A percentile compares a stretch with the other conserved stretches of the same genome.
phyloP scores from a whole-genome alignment of 495 filamentous ascomycete genomes.

The Xylaria palmicola region DNA sequence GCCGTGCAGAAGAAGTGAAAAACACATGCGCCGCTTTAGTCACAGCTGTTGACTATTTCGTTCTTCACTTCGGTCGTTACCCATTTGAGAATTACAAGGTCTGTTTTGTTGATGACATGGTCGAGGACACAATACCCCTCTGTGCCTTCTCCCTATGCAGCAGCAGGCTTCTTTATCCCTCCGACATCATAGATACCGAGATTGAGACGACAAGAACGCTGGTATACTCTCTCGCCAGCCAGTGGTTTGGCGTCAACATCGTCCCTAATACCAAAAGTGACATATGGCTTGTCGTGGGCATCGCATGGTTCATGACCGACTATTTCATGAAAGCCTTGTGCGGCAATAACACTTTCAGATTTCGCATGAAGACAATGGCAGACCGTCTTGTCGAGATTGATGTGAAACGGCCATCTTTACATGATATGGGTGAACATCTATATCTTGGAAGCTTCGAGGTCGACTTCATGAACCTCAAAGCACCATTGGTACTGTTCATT shows the following conservation, averaged over 20 bases:
- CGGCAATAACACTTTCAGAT: conserved; percentile 92
- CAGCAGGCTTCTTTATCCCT: conserved; percentile 77
- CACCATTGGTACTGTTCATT: conserved; percentile 87
- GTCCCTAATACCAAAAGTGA: conserved; percentile 77
- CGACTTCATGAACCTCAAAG: conserved; percentile 90
- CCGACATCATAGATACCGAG: conserved; percentile 77
- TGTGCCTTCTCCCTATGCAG: conserved; percentile 85
- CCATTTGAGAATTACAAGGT: conserved; percentile 86
- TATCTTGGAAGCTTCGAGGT: conserved; percentile 77
- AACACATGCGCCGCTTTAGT: conserved; percentile 67
- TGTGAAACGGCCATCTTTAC: conserved; percentile 75
- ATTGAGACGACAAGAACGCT: conserved; percentile 73
- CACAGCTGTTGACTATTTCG: conserved; percentile 79
- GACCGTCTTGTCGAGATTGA: conserved; percentile 83
- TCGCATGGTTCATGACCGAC: conserved; percentile 91
- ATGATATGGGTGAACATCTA: conserved; percentile 73
- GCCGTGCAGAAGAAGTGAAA: conserved; percentile 70
- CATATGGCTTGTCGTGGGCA: conserved; percentile 86
- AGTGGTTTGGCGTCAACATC: conserved; percentile 91
- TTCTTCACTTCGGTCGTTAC: conserved; percentile 78
- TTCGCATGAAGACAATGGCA: conserved; percentile 80
- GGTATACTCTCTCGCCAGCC: conserved; percentile 80
- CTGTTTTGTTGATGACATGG: conserved; percentile 88
- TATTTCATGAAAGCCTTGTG: conserved; percentile 84
- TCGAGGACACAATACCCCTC: conserved; percentile 68